Evolutionary conservation across 129 eudicot species (phyloP).

Genomic region (Heracleum sosnowskyi): DNA sequence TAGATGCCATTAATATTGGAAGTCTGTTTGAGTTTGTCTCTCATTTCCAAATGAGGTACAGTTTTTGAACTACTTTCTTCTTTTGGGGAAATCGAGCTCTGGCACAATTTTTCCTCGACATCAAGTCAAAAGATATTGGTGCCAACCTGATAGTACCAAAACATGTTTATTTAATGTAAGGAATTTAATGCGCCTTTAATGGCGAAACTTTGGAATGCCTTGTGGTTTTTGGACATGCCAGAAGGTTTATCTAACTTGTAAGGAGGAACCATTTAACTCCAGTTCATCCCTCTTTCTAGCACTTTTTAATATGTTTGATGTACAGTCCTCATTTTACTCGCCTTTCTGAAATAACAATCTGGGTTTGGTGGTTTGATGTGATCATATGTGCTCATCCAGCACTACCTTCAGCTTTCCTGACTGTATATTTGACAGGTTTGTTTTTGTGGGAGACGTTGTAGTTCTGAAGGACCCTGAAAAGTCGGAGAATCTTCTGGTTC

Average conservation of each 20-base stretch:
- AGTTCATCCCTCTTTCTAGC: background rate
- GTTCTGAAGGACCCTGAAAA: slow-evolving; percentile 89
- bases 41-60: too few species aligned
- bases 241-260: background rate
- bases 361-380: background rate
- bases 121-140: background rate
- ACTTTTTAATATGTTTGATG: background rate
- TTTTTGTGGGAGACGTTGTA: slow-evolving; percentile 90
- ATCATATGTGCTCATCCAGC: background rate
- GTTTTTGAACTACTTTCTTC: too few species aligned
- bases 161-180: background rate
- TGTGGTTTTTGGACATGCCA: background rate
- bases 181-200: background rate
- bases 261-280: background rate
- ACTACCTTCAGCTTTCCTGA: slow-evolving; percentile 7
- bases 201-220: background rate
- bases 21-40: too few species aligned
- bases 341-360: background rate
- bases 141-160: background rate
- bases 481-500: slow-evolving; percentile 55
- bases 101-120: background rate
- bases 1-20: too few species aligned
- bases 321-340: background rate
- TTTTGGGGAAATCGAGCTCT: too few species aligned
- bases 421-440: slow-evolving; percentile 37